phyloP scores from a whole-genome alignment of 805 yeast genomes.

The Pichia paraexigua region DNA sequence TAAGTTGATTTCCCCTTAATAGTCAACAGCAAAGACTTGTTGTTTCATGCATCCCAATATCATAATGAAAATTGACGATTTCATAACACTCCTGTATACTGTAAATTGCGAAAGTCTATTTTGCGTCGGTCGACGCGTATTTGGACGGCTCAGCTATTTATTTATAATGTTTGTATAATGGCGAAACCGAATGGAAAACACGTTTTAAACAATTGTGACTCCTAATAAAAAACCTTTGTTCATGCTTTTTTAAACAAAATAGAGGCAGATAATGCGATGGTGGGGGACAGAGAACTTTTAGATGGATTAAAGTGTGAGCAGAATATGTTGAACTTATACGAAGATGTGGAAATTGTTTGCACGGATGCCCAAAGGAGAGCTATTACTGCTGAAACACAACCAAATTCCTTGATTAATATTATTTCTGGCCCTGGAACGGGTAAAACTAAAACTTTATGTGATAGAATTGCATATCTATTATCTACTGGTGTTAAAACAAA shows the following conservation, averaged over 20 bases:
- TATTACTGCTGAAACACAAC: slow-evolving; percentile 33
- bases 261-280: not conserved
- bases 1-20: not conserved
- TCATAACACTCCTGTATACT: not conserved
- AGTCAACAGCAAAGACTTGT: not conserved
- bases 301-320: not conserved
- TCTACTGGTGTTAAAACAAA: slow-evolving; percentile 33
- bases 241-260: not conserved
- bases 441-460: slow-evolving; percentile 52
- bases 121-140: too few species aligned
- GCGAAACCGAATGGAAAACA: not conserved
- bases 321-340: not conserved
- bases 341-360: slow-evolving; percentile 18
- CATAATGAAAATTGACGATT: not conserved
- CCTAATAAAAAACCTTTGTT: not conserved
- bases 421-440: slow-evolving; percentile 74
- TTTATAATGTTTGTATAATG: not conserved
- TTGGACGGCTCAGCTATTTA: not conserved
- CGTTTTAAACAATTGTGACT: not conserved
- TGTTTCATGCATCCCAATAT: too few species aligned
- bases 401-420: slow-evolving; percentile 39
- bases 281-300: not conserved
- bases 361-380: slow-evolving; percentile 42
- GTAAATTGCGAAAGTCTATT: too few species aligned
- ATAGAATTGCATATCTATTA: slow-evolving; percentile 43